These are phyloP conservation scores for Theileria parva DNA, from an alignment of 169 alveolate genomes.

Conservation along the genomic window DNA sequence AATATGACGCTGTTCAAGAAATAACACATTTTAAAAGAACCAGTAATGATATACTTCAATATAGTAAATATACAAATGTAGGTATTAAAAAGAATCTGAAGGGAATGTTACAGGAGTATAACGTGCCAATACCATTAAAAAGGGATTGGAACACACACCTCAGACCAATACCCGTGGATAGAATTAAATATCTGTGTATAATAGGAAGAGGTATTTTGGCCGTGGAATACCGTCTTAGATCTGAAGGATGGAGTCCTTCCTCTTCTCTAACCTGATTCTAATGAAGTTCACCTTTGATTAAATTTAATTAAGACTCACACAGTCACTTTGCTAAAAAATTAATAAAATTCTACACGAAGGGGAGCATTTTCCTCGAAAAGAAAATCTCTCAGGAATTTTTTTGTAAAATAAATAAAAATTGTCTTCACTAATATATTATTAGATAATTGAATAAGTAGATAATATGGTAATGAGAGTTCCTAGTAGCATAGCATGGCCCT, in stretches of 20 bases:
- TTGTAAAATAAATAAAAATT: conserved; percentile 2
- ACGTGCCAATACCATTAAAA: conserved; percentile 1
- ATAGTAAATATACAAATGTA: not conserved
- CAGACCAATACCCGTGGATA: conserved; percentile 38
- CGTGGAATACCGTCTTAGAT: conserved; percentile 41
- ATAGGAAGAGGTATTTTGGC: conserved; percentile 40
- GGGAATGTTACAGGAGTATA: conserved; percentile 60
- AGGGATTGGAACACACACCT: conserved; percentile 17
- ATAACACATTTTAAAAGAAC: conserved; percentile 8
- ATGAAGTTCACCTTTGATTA: too few species aligned
- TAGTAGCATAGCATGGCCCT: conserved; percentile 30
- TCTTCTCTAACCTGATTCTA: not conserved
- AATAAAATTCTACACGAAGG: too few species aligned
- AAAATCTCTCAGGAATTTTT: too few species aligned
- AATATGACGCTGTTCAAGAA: not conserved
- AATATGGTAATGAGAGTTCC: conserved; percentile 5
- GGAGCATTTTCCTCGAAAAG: too few species aligned
- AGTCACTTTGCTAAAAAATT: too few species aligned
- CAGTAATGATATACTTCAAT: not conserved
- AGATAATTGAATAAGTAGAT: not conserved
- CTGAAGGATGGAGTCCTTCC: conserved; percentile 54
- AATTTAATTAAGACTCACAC: too few species aligned
- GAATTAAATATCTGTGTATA: conserved; percentile 24
- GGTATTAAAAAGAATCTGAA: conserved; percentile 34
- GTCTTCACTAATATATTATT: not conserved